Base-by-base conservation (phyloP, 208 protist species). In the Lotmaria passim region DNA sequence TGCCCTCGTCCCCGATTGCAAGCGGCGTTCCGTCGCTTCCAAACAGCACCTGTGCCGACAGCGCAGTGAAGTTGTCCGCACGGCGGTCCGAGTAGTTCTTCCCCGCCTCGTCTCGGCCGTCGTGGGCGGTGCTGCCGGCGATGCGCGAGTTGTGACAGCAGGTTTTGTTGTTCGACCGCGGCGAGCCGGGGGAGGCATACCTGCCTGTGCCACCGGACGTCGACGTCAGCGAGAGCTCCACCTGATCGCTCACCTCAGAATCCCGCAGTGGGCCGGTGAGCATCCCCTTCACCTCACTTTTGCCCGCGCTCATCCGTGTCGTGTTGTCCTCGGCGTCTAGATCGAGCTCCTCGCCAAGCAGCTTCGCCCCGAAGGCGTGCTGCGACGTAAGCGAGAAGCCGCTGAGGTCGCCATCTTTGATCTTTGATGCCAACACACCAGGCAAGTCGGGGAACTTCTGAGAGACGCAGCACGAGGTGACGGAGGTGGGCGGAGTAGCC, bases 391-490 rank as follows among this genome's bases (percentile, higher is more conserved):
- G 56, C 3, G 38, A 51, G 47, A 41, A 24, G 26, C 69, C 50
- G 33, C 33, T n/a, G 33, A 12, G 17, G 30, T 46, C 33, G 10
- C 59, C n/a, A 17, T 17, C 19, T 28, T 59, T 23, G 26, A 17
- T 10, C 53, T 39, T 38, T 7, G 15, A 21, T 23, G 34, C 38
- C 56, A 61, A 17, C 56, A 61, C 38, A 12, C 10, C 56, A 7
- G 56, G 38, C 21, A 61, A 38, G 24, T 48, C 38, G 38, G 56
- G 56, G 4, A 61, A 61, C 30, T 34, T 44, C 38, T 61, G 56
- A 30, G 56, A 61, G 38, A 47, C 8, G 38, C 36, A 48, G 56
- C 38, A 33, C 34, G 38, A 61, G 24, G 6, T 48, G 38, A 34
- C 12, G 2, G 56, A 48, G 14, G 21, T 28, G 21, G 24, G 56